These are phyloP conservation scores for Metarhizium sp. DNA, from an alignment of 2,329 filamentous ascomycete genomes.

Conservation along the genomic window DNA sequence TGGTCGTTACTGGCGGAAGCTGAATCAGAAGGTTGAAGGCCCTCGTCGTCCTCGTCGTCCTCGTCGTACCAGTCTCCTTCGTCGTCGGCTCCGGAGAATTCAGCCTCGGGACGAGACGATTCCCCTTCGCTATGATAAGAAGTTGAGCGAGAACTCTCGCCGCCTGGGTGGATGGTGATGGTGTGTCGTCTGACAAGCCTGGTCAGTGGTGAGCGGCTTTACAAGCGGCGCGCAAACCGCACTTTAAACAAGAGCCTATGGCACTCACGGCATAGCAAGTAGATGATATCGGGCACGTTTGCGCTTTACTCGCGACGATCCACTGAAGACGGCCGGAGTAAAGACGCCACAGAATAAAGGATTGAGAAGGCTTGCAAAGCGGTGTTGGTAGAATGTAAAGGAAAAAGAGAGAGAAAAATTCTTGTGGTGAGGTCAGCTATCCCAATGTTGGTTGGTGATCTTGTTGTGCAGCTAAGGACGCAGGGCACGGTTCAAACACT, in stretches of 20 bases:
- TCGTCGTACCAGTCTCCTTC: slow-evolving; percentile 31
- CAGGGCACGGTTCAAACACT: background rate
- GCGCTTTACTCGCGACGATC: slow-evolving; percentile 38
- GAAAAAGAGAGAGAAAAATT: background rate
- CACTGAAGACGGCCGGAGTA: slow-evolving; percentile 34
- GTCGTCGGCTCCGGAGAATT: slow-evolving; percentile 23
- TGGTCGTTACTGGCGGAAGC: slow-evolving; percentile 37
- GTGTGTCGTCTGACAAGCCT: slow-evolving; percentile 19
- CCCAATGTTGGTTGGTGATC: background rate
- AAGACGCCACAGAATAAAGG: slow-evolving; percentile 19
- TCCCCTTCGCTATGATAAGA: slow-evolving; percentile 30
- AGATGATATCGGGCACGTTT: slow-evolving; percentile 18
- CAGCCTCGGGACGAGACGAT: slow-evolving; percentile 22
- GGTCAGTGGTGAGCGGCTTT: slow-evolving; percentile 14
- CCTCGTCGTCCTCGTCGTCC: slow-evolving; percentile 30
- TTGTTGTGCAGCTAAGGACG: background rate
- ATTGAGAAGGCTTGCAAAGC: background rate
- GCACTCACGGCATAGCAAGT: slow-evolving; percentile 36
- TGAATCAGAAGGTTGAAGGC: slow-evolving; percentile 49
- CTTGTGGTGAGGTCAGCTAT: background rate
- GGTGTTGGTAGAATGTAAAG: background rate
- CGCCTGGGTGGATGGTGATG: slow-evolving; percentile 16
- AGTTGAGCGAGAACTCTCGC: slow-evolving; percentile 21
- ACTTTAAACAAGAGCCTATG: slow-evolving; percentile 3
- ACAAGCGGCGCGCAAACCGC: slow-evolving; percentile 2